A percentile compares a stretch with the other conserved stretches of the same genome.
phyloP scores from a whole-genome alignment of 352 stramenopile species.

The Phytophthora uliginosa region DNA sequence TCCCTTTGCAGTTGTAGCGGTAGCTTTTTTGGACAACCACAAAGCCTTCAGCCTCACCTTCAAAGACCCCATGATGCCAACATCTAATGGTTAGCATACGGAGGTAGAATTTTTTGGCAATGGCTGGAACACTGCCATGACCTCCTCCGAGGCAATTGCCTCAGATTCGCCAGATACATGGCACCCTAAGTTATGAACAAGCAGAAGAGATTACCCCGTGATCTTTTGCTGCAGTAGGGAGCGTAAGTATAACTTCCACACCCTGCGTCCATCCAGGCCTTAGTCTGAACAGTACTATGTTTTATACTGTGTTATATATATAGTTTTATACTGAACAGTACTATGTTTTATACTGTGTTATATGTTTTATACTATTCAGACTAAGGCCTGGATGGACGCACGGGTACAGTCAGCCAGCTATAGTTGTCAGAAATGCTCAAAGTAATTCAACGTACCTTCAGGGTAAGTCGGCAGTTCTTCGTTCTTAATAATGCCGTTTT shows the following conservation, averaged over 20 bases:
- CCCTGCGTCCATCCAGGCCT: not conserved
- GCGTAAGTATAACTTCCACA: not conserved
- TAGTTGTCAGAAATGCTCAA: not conserved
- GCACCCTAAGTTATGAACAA: too few species aligned
- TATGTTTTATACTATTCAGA: too few species aligned
- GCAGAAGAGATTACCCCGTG: too few species aligned
- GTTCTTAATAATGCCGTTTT: conserved; percentile 17
- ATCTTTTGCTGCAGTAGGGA: not conserved
- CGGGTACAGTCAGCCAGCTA: not conserved
- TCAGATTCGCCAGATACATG: too few species aligned
- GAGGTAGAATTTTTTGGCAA: not conserved
- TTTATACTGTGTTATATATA: too few species aligned
- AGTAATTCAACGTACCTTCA: not conserved
- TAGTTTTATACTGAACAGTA: too few species aligned
- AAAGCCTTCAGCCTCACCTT: not conserved
- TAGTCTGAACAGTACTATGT: not conserved
- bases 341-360: too few species aligned
- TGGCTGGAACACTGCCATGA: too few species aligned
- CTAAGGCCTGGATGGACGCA: too few species aligned
- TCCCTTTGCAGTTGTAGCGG: too few species aligned
- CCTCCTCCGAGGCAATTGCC: too few species aligned
- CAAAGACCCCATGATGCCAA: not conserved
- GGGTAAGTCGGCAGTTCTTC: conserved; percentile 14
- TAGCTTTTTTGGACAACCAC: too few species aligned
- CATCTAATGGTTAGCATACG: not conserved